Conservation (phyloP, 75 land plant genomes). For the Cupressus sempervirens region DNA sequence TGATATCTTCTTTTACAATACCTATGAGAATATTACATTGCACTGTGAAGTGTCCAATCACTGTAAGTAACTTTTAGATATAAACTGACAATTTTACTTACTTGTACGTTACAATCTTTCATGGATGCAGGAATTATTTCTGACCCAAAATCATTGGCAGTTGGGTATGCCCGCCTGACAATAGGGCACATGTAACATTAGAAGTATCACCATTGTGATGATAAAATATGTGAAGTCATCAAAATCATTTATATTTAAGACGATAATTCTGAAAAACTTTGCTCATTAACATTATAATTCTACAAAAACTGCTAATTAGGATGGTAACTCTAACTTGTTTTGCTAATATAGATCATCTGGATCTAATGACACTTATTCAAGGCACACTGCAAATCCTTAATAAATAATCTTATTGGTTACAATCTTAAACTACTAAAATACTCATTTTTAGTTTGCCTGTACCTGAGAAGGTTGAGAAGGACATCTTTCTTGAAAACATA, state of each 20-base stretch:
- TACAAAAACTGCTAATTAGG: neutral
- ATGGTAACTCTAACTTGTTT: neutral
- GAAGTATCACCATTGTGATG: neutral
- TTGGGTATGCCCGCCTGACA: conserved; percentile 62
- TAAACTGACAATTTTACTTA: conserved; percentile 9
- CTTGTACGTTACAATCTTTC: conserved; percentile 61
- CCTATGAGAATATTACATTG: neutral
- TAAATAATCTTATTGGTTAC: neutral
- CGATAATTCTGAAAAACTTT: neutral
- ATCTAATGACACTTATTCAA: neutral
- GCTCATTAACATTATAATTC: too few relatives aligned
- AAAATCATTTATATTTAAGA: neutral
- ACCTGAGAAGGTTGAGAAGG: conserved; percentile 44
- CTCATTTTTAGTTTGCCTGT: neutral
- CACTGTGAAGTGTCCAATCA: neutral
- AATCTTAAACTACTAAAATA: neutral
- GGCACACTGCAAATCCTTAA: neutral
- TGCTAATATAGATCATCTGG: neutral
- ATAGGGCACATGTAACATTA: neutral
- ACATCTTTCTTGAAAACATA: conserved; percentile 46
- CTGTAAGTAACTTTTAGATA: neutral
- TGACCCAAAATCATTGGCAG: conserved; percentile 86
- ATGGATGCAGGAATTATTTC: conserved; percentile 80
- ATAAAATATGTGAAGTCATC: neutral
- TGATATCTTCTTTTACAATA: neutral